phyloP scores from a whole-genome alignment of 2,329 filamentous ascomycete genomes.

The Clathrospora elynae region DNA sequence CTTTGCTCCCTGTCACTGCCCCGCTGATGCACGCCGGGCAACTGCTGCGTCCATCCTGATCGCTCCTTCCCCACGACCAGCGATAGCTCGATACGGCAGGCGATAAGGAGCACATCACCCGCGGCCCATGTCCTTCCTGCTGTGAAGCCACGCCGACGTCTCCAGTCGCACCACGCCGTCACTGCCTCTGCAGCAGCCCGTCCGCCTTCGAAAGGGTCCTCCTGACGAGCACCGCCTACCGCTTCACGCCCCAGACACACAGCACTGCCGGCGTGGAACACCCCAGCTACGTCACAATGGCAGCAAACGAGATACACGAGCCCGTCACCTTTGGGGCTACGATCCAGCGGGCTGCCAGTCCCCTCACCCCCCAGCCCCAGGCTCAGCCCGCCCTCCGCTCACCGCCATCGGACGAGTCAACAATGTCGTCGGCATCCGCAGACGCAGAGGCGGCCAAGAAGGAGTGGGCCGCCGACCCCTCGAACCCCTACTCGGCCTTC shows the following conservation, averaged over 20 bases:
- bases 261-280: constrained; percentile 13
- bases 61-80: not conserved
- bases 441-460: constrained; percentile 32
- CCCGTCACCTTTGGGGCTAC: constrained; percentile 52
- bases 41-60: constrained; percentile 2
- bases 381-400: constrained; percentile 29
- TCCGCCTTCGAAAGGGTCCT: constrained; percentile 16
- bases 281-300: constrained; percentile 31
- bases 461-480: constrained; percentile 40
- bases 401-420: constrained; percentile 42
- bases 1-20: constrained; percentile 11
- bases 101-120: constrained; percentile 8
- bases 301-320: constrained; percentile 37
- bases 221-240: constrained; percentile 9
- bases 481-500: constrained; percentile 54
- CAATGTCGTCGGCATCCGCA: constrained; percentile 42
- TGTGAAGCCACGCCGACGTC: constrained; percentile 13
- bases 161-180: constrained; percentile 20
- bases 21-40: no score
- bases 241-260: constrained; percentile 9
- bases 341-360: constrained; percentile 41
- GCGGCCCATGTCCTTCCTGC: constrained; percentile 22
- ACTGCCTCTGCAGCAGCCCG: constrained; percentile 21
- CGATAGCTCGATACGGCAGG: not conserved
- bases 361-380: constrained; percentile 17